phyloP scores from a whole-genome alignment of 768 basidiomycete genomes.

The Boletus coccyginus region DNA sequence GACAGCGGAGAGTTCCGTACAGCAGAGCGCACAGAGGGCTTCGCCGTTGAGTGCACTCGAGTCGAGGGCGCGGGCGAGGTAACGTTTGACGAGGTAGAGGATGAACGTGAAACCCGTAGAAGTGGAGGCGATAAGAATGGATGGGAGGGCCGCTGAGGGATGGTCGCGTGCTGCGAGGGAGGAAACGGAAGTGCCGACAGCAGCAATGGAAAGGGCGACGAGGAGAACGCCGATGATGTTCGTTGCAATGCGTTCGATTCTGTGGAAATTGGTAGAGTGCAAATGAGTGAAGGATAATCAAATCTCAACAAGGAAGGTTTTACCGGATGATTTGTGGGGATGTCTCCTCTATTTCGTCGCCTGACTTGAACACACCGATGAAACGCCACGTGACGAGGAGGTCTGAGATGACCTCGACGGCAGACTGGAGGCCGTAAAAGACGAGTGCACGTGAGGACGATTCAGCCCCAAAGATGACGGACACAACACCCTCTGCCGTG shows the following conservation, averaged over 20 bases:
- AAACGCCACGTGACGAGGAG: conserved; percentile 47
- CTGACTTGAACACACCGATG: conserved; percentile 29
- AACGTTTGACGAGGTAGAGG: conserved; percentile 45
- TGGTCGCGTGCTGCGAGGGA: conserved; percentile 35
- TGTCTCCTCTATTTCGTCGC: conserved; percentile 26
- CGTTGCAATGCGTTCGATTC: conserved; percentile 39
- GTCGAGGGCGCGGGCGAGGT: conserved; percentile 42
- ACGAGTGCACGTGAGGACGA: conserved; percentile 43
- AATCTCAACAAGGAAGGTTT: neutral
- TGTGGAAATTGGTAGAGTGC: conserved; percentile 2
- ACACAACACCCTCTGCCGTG: conserved; percentile 41
- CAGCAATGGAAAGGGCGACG: conserved; percentile 36
- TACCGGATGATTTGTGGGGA: conserved; percentile 15
- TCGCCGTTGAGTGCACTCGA: conserved; percentile 45
- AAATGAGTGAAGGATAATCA: neutral
- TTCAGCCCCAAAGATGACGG: conserved; percentile 44
- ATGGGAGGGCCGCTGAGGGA: conserved; percentile 38
- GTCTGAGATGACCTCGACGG: conserved; percentile 45
- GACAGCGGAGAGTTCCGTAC: conserved; percentile 43
- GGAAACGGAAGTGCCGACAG: conserved; percentile 34
- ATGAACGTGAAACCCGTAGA: conserved; percentile 39
- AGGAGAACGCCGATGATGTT: conserved; percentile 37
- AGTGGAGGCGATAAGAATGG: conserved; percentile 42
- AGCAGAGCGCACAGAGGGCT: conserved; percentile 42
- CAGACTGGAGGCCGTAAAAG: conserved; percentile 50